These are phyloP conservation scores for Dalbergia cultrata DNA, from an alignment of 306 rosid genomes.

Conservation along the genomic window DNA sequence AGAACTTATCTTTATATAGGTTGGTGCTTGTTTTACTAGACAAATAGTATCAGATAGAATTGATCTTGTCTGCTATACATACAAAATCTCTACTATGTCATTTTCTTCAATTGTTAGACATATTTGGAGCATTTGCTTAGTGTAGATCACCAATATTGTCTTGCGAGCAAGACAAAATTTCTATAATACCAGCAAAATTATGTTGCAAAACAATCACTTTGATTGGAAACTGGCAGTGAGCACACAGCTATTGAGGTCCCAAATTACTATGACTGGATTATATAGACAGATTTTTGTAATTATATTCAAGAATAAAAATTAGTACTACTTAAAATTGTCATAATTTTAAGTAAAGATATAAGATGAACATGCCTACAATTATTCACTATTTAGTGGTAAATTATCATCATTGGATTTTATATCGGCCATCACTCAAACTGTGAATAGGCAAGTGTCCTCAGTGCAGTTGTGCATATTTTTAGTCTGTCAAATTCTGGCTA, in stretches of 20 bases:
- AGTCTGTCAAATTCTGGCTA: neutral
- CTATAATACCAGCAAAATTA: neutral
- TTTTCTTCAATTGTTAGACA: constrained; percentile 23
- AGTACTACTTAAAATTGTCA: too few relatives aligned
- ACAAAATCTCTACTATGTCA: constrained; percentile 17
- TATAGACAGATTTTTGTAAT: too few relatives aligned
- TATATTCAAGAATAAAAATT: too few relatives aligned
- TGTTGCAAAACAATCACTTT: constrained; percentile 9
- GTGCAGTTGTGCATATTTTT: too few relatives aligned
- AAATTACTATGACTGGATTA: too few relatives aligned
- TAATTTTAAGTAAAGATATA: too few relatives aligned
- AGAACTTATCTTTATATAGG: neutral
- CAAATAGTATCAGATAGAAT: neutral
- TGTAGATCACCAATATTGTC: constrained; percentile 19
- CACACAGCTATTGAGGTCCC: neutral
- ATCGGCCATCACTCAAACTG: too few relatives aligned
- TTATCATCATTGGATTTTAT: too few relatives aligned
- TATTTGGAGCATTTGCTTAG: constrained; percentile 28
- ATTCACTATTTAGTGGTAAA: too few relatives aligned
- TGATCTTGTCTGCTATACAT: neutral
- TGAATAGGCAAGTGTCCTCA: too few relatives aligned
- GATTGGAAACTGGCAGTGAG: constrained; percentile 1
- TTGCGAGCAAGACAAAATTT: constrained; percentile 2
- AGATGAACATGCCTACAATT: too few relatives aligned
- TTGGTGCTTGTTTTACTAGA: neutral